Percentiles rank a stretch among this genome's conserved stretches.
These are phyloP conservation scores for Daldinia vernicosa DNA, from an alignment of 495 filamentous ascomycete species.

Conservation along the genomic window DNA sequence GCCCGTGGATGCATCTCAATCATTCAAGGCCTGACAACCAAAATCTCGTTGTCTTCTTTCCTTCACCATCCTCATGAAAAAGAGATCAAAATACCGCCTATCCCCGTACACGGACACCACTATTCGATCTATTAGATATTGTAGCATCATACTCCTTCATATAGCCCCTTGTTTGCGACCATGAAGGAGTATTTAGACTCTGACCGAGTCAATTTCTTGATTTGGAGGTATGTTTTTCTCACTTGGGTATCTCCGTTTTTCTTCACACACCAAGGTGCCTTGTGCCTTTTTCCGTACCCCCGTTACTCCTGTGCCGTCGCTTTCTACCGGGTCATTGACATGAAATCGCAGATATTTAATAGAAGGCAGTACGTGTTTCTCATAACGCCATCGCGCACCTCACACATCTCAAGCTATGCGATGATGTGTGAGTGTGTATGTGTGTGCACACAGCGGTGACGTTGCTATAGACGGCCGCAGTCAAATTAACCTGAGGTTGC, in stretches of 20 bases:
- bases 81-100: constrained; percentile 33
- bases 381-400: constrained; percentile 3
- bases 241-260: constrained; percentile 43
- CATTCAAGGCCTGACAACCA: constrained; percentile 42
- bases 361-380: constrained; percentile 78
- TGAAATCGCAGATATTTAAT: constrained; percentile 75
- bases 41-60: constrained; percentile 42
- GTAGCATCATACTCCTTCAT: background rate
- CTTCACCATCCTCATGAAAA: constrained; percentile 39
- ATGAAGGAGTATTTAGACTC: constrained; percentile 78
- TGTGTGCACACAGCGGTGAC: constrained; percentile 25
- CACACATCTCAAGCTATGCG: constrained; percentile 13
- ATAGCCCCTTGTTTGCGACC: constrained; percentile 38
- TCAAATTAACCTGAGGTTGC: constrained; percentile 48
- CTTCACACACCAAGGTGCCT: constrained; percentile 47
- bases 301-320: constrained; percentile 24
- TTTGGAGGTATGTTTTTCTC: constrained; percentile 84
- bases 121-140: constrained; percentile 7
- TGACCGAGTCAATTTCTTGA: constrained; percentile 96
- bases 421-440: constrained; percentile 10
- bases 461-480: constrained; percentile 35
- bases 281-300: constrained; percentile 4
- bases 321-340: constrained; percentile 49
- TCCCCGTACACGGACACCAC: constrained; percentile 15
- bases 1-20: constrained; percentile 44